Conservation (phyloP, 2,329 filamentous ascomycete genomes). For the Aspergillus aculeatinus region DNA sequence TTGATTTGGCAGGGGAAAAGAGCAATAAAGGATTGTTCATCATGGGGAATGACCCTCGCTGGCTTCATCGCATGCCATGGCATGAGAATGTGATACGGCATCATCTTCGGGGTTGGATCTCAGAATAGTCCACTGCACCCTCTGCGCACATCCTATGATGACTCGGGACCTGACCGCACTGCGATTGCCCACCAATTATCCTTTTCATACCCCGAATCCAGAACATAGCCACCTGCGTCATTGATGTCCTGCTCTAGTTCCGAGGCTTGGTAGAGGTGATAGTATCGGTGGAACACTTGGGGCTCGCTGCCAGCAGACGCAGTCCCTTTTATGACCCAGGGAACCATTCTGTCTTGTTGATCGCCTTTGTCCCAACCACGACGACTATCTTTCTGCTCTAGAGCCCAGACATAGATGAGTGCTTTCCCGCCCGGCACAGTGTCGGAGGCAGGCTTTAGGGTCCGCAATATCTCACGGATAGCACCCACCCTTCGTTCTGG, state of each 20-base stretch:
- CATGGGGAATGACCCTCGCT: neutral
- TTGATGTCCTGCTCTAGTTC: constrained; percentile 80
- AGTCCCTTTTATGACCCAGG: constrained; percentile 72
- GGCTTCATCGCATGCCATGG: neutral
- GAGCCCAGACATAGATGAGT: constrained; percentile 89
- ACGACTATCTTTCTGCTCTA: constrained; percentile 84
- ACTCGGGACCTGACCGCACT: constrained; percentile 30
- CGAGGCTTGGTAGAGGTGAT: constrained; percentile 84
- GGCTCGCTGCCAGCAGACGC: constrained; percentile 45
- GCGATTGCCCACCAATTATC: constrained; percentile 97
- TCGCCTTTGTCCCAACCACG: constrained; percentile 83
- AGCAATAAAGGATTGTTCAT: neutral
- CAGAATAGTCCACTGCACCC: constrained; percentile 19
- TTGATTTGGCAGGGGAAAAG: neutral
- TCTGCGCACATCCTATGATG: constrained; percentile 14
- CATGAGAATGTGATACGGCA: constrained; percentile 10
- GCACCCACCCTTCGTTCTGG: constrained; percentile 69
- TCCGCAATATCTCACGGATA: constrained; percentile 67
- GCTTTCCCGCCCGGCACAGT: constrained; percentile 57
- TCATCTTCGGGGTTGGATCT: constrained; percentile 33
- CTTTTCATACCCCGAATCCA: constrained; percentile 86
- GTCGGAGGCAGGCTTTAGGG: constrained; percentile 48
- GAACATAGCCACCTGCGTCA: constrained; percentile 70
- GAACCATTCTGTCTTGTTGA: constrained; percentile 89
- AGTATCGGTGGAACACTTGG: constrained; percentile 75